Conservation (phyloP, 2,329 filamentous ascomycete genomes). For the Cytospora piceicola region DNA sequence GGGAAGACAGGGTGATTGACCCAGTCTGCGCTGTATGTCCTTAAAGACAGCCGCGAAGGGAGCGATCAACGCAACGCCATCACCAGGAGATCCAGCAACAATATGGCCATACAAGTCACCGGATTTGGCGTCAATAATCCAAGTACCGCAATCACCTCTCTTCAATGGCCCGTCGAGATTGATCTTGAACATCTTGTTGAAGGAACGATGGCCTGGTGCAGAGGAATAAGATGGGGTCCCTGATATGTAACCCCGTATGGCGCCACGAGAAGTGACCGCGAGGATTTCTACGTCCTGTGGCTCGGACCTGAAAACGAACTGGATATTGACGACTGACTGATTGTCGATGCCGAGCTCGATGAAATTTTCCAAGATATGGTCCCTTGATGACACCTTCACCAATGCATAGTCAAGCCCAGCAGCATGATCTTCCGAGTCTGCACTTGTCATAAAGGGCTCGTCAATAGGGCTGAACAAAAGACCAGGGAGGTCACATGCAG, state of each 20-base stretch:
- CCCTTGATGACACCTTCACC: neutral
- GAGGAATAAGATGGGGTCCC: constrained; percentile 9
- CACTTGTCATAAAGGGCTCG: neutral
- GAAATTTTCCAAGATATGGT: neutral
- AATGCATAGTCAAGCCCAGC: constrained; percentile 16
- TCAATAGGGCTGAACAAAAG: neutral
- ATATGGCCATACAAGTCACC: constrained; percentile 18
- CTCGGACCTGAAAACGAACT: neutral
- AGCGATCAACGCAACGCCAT: neutral
- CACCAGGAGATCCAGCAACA: constrained; percentile 8
- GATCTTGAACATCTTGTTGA: neutral
- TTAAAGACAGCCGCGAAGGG: constrained; percentile 9
- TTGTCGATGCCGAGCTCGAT: neutral
- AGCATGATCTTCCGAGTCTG: neutral
- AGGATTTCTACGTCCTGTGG: neutral
- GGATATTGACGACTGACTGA: neutral
- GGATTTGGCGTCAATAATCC: neutral
- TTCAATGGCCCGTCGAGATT: constrained; percentile 1
- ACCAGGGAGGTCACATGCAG: neutral
- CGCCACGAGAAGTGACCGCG: constrained; percentile 4
- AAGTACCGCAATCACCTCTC: constrained; percentile 11
- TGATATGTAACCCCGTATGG: constrained; percentile 6
- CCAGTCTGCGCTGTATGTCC: neutral
- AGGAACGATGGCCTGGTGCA: neutral
- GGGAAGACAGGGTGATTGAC: neutral